These are phyloP conservation scores for Phyllosticta citribraziliensis DNA, from an alignment of 2,329 filamentous ascomycete species.

Conservation along the genomic window DNA sequence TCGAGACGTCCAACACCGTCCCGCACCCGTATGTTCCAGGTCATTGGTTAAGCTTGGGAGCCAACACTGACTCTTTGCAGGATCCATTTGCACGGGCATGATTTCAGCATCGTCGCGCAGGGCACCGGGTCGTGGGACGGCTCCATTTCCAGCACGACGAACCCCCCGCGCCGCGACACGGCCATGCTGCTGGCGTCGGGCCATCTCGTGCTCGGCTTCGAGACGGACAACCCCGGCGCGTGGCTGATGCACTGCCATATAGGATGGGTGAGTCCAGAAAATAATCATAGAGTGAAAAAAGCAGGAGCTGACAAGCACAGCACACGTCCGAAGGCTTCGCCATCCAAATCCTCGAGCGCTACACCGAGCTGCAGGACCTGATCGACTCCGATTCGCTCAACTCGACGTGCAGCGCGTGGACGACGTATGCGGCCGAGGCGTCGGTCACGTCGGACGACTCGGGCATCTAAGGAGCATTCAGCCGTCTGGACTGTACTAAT, in stretches of 20 bases:
- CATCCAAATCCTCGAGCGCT: constrained; percentile 43
- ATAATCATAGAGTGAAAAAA: neutral
- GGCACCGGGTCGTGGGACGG: constrained; percentile 22
- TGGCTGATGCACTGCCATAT: constrained; percentile 14
- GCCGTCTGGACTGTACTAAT: neutral
- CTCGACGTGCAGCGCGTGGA: constrained; percentile 2
- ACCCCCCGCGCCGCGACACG: constrained; percentile 29
- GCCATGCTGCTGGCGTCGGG: constrained; percentile 16
- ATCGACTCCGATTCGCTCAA: constrained; percentile 7
- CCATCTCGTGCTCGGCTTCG: constrained; percentile 45
- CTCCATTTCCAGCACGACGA: constrained; percentile 25
- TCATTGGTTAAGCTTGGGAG: too few species aligned
- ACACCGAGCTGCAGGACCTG: constrained; percentile 17
- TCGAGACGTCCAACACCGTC: constrained; percentile 17
- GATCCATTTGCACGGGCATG: constrained; percentile 33
- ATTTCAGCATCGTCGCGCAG: constrained; percentile 25
- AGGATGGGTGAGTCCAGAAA: constrained; percentile 4
- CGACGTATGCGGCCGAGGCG: constrained; percentile 2
- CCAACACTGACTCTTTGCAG: too few species aligned
- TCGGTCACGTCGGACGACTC: constrained; percentile 2
- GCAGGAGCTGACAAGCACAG: neutral
- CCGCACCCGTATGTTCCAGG: too few species aligned
- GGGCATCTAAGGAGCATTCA: neutral
- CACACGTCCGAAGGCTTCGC: constrained; percentile 34
- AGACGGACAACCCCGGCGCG: constrained; percentile 42